Conservation (phyloP, 2,329 filamentous ascomycete genomes). For the Pleomassaria siparia region DNA sequence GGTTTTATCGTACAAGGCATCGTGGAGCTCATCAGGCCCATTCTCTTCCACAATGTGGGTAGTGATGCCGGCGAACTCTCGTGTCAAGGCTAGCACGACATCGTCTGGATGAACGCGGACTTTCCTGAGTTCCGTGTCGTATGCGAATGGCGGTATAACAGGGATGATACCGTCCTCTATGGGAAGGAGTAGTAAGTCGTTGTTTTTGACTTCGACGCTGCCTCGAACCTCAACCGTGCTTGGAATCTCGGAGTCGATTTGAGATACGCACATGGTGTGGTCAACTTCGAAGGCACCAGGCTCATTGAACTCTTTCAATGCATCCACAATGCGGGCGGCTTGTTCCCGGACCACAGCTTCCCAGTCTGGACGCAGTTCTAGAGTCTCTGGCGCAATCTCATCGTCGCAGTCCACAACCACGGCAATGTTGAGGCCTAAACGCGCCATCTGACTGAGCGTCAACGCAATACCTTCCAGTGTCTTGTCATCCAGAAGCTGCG, state of each 20-base stretch:
- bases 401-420: conserved; percentile 76
- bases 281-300: conserved; percentile 71
- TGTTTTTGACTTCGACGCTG: conserved; percentile 45
- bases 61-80: conserved; percentile 70
- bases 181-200: conserved; percentile 62
- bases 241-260: conserved; percentile 27
- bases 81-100: conserved; percentile 73
- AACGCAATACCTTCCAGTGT: conserved; percentile 75
- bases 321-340: conserved; percentile 71
- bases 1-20: conserved; percentile 36
- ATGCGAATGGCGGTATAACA: conserved; percentile 67
- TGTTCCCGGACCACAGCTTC: conserved; percentile 60
- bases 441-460: conserved; percentile 80
- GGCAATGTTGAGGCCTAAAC: conserved; percentile 78
- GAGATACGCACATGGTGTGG: conserved; percentile 49
- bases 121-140: conserved; percentile 50
- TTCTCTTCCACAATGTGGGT: conserved; percentile 16
- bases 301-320: conserved; percentile 69
- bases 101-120: conserved; percentile 59
- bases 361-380: conserved; percentile 30
- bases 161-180: conserved; percentile 69
- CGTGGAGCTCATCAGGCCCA: conserved; percentile 10
- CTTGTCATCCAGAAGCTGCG: conserved; percentile 68
- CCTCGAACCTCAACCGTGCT: conserved; percentile 40
- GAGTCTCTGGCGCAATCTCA: conserved; percentile 35